Evolutionary conservation across 179 eudicot genomes (phyloP).

Genomic region (Vitellaria paradoxa): DNA sequence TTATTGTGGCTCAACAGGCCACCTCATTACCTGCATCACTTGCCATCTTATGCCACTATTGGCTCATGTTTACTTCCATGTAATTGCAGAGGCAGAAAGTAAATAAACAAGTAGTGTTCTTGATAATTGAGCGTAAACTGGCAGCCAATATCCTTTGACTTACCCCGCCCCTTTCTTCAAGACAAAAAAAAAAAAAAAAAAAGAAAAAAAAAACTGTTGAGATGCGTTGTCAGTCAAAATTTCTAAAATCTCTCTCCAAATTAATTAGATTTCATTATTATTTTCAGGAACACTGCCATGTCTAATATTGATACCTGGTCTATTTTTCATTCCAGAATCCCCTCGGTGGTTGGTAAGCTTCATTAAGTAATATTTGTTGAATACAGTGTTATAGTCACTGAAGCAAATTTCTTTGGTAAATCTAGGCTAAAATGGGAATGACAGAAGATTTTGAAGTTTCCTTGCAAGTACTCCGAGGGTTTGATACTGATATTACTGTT

Average conservation of each 20-base stretch:
- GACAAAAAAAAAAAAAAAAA: neutral
- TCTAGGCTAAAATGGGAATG: constrained; percentile 95
- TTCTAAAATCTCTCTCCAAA: neutral
- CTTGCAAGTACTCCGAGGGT: constrained; percentile 97
- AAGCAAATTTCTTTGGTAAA: constrained; percentile 16
- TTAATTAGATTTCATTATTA: constrained; percentile 11
- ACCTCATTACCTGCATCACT: constrained; percentile 6
- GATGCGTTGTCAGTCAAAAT: neutral
- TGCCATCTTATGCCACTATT: neutral
- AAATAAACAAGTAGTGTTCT: neutral
- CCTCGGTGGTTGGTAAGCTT: constrained; percentile 95
- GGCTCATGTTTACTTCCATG: constrained; percentile 6
- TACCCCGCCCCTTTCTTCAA: neutral
- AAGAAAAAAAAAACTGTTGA: neutral
- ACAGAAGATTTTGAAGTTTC: constrained; percentile 91
- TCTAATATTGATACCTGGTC: constrained; percentile 82
- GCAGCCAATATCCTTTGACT: neutral
- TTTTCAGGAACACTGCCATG: constrained; percentile 84
- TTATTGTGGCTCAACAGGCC: neutral
- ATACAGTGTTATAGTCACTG: constrained; percentile 6
- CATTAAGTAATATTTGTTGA: constrained; percentile 7
- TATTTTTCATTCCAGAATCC: constrained; percentile 98
- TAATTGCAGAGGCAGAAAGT: neutral
- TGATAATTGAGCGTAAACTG: neutral
- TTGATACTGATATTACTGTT: constrained; percentile 80